A percentile compares a stretch with the other conserved stretches of the same genome.
phyloP scores from a whole-genome alignment of 257 asterid genomes.

The Jaltomata sinuosa region DNA sequence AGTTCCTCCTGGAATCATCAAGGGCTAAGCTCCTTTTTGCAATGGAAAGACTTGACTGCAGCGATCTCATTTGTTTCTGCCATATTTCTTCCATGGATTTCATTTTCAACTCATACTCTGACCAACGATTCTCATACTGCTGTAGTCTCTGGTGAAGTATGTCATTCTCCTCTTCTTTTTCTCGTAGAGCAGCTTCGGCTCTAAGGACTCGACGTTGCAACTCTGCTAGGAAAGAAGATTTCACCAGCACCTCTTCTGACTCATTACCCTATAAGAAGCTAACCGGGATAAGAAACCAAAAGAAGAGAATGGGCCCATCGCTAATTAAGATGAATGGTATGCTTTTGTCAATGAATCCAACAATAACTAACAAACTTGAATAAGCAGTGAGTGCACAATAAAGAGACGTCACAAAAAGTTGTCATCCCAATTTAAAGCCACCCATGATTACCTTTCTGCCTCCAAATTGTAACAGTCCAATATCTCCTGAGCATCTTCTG shows the following conservation, averaged over 20 bases:
- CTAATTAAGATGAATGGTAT: not conserved
- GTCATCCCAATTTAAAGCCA: not conserved
- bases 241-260: constrained; percentile 75
- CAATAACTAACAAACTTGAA: not conserved
- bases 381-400: not conserved
- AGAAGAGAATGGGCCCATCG: not conserved
- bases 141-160: constrained; percentile 83
- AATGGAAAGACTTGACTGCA: constrained; percentile 92
- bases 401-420: not conserved
- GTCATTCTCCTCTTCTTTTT: constrained; percentile 83
- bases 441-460: constrained; percentile 55
- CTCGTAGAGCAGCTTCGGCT: constrained; percentile 82
- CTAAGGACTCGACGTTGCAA: constrained; percentile 83
- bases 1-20: constrained; percentile 62
- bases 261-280: constrained; percentile 47
- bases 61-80: constrained; percentile 97
- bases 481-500: constrained; percentile 85
- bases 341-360: not conserved
- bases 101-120: constrained; percentile 91
- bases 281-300: not conserved
- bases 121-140: constrained; percentile 92
- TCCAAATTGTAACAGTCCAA: constrained; percentile 73
- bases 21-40: constrained; percentile 78
- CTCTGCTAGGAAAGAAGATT: constrained; percentile 92
- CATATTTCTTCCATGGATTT: constrained; percentile 97